Evolutionary conservation across 352 stramenopile genomes (phyloP), one percentile per base, ranked within the genome.

Genomic region (Phytophthora pistaciae): DNA sequence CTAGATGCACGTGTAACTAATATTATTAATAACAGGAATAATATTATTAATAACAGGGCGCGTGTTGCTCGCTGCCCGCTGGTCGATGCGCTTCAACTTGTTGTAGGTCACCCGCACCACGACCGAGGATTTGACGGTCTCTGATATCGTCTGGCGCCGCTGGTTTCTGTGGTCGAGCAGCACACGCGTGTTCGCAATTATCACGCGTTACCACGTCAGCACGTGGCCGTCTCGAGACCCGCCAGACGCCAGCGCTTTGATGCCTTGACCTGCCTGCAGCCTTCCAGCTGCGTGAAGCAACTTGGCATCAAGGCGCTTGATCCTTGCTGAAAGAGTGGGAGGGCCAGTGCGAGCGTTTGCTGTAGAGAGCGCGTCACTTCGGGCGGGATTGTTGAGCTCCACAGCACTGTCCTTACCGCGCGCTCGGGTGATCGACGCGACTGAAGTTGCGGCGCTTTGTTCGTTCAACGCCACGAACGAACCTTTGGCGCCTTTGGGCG

Each of bases 291-390:
- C 29, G 1, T 44, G 38, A 11, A 10, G 11, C 11, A 44, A 13
- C 38, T 13, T 18, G 9, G 14, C 38, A 5, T 1, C 38, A 18
- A 44, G 38, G 2, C 40, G 18, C 40, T 21, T 48, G 40, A 21
- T 48, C 5, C 18, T 8, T 16, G 7, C 20, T 48, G 40, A n/a
- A 48, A n/a, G 38, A 44, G 40, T n/a, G 14, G 14, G 2, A 20
- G 14, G n/a, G 40, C 40, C 14, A 16, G 14, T 16, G 14, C 10
- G 14, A 53, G 46, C 18, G 44, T 14, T 52, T 50, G 20, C 23
- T 49, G 25, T 29, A 65, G 60, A 66, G 60, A 66, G 48, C 48
- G 52, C 16, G 56, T 61, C 56, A 61, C 31, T 27, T 53, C 6
- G 5, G 8, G 14, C 25, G 31, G 13, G 11, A 56, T 65, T 40